Base-by-base conservation (phyloP, 2,329 filamentous ascomycete species). In the Aspergillus fischeri region DNA sequence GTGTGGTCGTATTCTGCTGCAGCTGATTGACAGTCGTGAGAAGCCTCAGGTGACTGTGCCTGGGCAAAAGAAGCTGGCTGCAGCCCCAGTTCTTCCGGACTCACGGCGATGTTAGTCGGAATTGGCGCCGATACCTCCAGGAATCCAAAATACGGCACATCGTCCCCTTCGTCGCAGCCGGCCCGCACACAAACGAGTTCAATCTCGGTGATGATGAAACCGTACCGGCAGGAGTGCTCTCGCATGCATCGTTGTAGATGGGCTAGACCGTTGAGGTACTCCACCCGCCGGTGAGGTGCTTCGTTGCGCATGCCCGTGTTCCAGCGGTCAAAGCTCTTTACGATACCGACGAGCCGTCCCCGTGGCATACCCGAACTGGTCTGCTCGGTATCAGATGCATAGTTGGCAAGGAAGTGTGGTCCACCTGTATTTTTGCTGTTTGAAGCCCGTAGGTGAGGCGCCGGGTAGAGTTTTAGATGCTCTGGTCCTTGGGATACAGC, bases 171-270 rank as follows among this genome's bases (percentile, higher is more conserved):
- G 72, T 84, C 77, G 56, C 76, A 78, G 53, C 92, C 92, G 63
- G 89, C 90, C 67, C 92, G 90, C 1, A 96, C 91, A 65, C 94
- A 86, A 42, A 97, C 87, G 8, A 97, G 86, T 77, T 97, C 93
- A 66, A 96, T 96, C 77, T 97, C 93, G 1, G 91, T 97, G 70
- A 97, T 86, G 74, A 97, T 93, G 80, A 96, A 97, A 54, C 93
- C 93, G 74, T 97, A 97, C 58, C 93, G 87, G 71, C 91, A 95
- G 64, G 87, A 87, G 77, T 96, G 90, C 77, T 96, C 91, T 73
- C 93, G 91, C 91, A 97, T 96, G 69, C 88, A 87, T 70, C 90
- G 85, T 75, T 97, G 93, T 48, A 97, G 80, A 66, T 95, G 91
- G 0, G 92, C 83, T 4, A 97, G 85, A 1, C 91, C 91, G 52